Evolutionary conservation across 495 filamentous ascomycete species (phyloP), one percentile per base, ranked within the genome.

Genomic region (Stereocaulon alpinum): DNA sequence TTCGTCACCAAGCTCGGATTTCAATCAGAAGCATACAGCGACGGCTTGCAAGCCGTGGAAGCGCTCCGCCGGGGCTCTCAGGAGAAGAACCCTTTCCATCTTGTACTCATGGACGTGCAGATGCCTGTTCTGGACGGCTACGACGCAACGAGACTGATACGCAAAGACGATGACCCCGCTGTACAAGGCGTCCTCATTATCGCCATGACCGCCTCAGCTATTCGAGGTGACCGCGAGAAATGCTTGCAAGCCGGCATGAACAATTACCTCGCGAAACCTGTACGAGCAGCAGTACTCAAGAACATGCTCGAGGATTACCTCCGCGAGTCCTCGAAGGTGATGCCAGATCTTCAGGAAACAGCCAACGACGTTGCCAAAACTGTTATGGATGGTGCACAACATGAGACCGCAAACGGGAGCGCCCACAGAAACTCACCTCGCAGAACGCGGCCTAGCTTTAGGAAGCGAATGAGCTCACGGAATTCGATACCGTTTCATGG

Each of bases 71-170:
- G 78, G n/a, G 84, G 80, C 59, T 84, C 86, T 1, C 72, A 71
- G 22, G 82, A 87, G 61, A 86, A 84, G 6, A 73, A 74, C 7
- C 90, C 91, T 2, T 81, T 80, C 70, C 77, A 81, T 65, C 79
- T 96, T 27, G 86, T 95, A 20, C 77, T 96, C 30, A 95, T 96
- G 91, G 91, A 96, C 69, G 88, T 92, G 34, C 90, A 95, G 73
- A 96, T 96, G 91, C 91, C 91, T 1, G 83, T 91, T 7, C 79
- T 95, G 2, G 91, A 95, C 67, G 91, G 91, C n/a, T 96, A 95
- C 71, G 87, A 94, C 67, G 89, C 89, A 12, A 95, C 91, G 0
- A 85, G 86, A 53, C 77, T 87, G 52, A 81, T 96, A 47, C 83
- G 91, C 4, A 79, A 80, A 48, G 88, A 95, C 70, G 70, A 80